Conservation (phyloP, 2,329 filamentous ascomycete genomes). For the Pseudogymnoascus sp. region DNA sequence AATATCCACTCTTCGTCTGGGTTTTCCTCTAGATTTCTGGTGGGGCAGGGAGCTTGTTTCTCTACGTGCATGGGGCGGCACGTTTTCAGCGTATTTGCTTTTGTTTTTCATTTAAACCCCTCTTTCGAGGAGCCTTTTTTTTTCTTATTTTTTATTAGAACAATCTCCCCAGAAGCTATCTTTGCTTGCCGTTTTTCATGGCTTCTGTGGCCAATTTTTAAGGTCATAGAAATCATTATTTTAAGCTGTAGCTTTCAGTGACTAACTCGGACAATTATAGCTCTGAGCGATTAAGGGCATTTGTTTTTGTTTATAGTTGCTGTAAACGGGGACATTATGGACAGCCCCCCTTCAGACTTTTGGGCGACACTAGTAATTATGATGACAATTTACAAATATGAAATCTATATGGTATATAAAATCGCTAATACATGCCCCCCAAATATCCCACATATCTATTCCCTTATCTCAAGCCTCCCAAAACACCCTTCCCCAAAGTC, state of each 20-base stretch:
- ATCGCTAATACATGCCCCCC: background rate
- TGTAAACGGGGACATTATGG: background rate
- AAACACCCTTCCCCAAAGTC: constrained; percentile 42
- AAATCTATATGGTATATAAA: constrained; percentile 3
- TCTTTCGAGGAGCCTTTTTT: too few species aligned
- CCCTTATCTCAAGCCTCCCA: constrained; percentile 13
- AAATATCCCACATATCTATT: background rate
- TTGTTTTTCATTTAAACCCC: too few species aligned
- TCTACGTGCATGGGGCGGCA: too few species aligned
- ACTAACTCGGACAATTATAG: too few species aligned
- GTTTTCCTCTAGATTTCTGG: background rate
- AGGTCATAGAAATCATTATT: background rate
- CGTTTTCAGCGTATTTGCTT: too few species aligned
- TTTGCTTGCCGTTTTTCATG: too few species aligned
- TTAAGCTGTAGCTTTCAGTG: too few species aligned
- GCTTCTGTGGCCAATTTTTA: background rate
- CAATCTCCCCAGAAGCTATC: too few species aligned
- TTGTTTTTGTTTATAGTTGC: background rate
- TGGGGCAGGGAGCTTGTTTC: too few species aligned
- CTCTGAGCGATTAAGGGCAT: background rate
- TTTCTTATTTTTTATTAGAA: too few species aligned
- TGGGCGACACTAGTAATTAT: background rate
- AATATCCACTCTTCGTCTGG: too few species aligned
- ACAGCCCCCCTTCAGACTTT: background rate
- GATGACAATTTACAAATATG: background rate